Conservation (phyloP, 805 yeast genomes). For the Sugiyamaella chiloensis region DNA sequence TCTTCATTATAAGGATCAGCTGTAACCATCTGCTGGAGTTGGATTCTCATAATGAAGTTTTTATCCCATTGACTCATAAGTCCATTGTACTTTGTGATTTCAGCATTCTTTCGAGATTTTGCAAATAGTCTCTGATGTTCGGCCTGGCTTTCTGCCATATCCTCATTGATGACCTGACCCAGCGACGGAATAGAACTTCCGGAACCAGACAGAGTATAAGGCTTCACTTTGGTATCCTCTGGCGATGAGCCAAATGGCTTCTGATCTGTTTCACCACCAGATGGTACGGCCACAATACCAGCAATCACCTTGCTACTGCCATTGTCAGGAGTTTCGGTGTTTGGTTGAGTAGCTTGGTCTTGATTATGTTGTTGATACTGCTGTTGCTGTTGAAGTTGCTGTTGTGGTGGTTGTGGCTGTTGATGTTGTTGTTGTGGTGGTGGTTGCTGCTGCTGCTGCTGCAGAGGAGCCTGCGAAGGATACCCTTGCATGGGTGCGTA, state of each 20-base stretch:
- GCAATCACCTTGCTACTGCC: slow-evolving; percentile 13
- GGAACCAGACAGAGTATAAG: slow-evolving; percentile 14
- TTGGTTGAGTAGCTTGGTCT: background rate
- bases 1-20: slow-evolving; percentile 98
- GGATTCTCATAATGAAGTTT: slow-evolving; percentile 91
- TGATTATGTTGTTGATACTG: slow-evolving; percentile 5
- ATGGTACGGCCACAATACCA: background rate
- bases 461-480: slow-evolving; percentile 4
- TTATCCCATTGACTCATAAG: slow-evolving; percentile 97
- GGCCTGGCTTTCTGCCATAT: slow-evolving; percentile 19
- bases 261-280: background rate
- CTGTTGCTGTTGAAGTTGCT: slow-evolving; percentile 6
- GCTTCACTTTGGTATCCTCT: slow-evolving; percentile 9
- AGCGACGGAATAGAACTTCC: slow-evolving; percentile 17
- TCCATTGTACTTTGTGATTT: slow-evolving; percentile 77
- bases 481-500: background rate
- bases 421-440: slow-evolving; percentile 10
- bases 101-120: slow-evolving; percentile 23
- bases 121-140: slow-evolving; percentile 21
- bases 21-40: slow-evolving; percentile 90
- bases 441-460: slow-evolving; percentile 11
- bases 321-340: background rate
- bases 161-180: slow-evolving; percentile 24
- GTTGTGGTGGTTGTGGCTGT: slow-evolving; percentile 10
- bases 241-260: slow-evolving; percentile 29